Evolutionary conservation across 192 early-diverging fungal species (phyloP).

Genomic region (Coemansia sp.): DNA sequence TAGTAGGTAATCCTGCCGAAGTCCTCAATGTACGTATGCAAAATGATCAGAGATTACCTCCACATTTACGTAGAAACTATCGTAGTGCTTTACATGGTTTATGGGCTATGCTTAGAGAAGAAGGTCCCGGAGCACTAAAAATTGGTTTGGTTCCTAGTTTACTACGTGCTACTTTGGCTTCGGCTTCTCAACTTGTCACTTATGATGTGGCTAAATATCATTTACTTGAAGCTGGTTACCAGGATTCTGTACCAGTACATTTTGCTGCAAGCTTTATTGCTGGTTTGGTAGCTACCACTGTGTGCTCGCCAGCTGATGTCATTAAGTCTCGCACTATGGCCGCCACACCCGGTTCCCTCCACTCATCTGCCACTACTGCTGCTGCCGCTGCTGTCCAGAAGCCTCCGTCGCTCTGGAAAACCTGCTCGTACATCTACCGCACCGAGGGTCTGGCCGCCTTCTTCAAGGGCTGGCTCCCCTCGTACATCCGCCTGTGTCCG

Average conservation of each 20-base stretch:
- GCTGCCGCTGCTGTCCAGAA: slow-evolving; percentile 28
- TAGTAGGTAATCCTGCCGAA: slow-evolving; percentile 73
- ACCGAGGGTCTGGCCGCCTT: slow-evolving; percentile 65
- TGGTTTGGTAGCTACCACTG: slow-evolving; percentile 71
- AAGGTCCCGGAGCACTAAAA: slow-evolving; percentile 72
- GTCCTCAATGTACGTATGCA: slow-evolving; percentile 83
- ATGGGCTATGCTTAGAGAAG: slow-evolving; percentile 63
- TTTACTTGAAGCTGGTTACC: slow-evolving; percentile 53
- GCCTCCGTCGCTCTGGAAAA: slow-evolving; percentile 22
- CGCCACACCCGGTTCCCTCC: too few species aligned
- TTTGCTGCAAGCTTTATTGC: slow-evolving; percentile 68
- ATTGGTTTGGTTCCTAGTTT: slow-evolving; percentile 88
- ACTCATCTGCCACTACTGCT: slow-evolving; percentile 4
- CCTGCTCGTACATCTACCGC: slow-evolving; percentile 39
- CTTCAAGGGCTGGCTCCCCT: slow-evolving; percentile 83
- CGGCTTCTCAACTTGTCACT: slow-evolving; percentile 66
- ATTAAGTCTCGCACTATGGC: slow-evolving; percentile 83
- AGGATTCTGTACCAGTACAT: slow-evolving; percentile 67
- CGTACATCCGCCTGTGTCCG: slow-evolving; percentile 73
- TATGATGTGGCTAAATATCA: slow-evolving; percentile 74
- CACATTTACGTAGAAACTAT: slow-evolving; percentile 63
- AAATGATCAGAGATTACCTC: slow-evolving; percentile 68
- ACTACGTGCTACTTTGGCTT: slow-evolving; percentile 82
- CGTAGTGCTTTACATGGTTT: slow-evolving; percentile 65
- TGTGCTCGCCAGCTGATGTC: slow-evolving; percentile 75